phyloP scores from a whole-genome alignment of 495 filamentous ascomycete genomes.

The Penicillium pulvis region DNA sequence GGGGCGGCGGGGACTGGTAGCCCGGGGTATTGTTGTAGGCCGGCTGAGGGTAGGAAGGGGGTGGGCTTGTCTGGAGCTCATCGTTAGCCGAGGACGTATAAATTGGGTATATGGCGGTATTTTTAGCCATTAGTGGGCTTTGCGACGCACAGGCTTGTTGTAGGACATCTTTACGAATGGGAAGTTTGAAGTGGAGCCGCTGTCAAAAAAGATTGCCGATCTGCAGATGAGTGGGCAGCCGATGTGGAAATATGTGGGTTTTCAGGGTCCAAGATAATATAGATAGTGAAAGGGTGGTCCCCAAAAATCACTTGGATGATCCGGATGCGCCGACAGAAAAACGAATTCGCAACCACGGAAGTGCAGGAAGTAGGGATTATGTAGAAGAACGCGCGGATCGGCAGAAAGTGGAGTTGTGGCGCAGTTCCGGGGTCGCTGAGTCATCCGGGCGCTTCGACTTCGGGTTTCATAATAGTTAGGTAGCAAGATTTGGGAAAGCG shows the following conservation, averaged over 20 bases:
- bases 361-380: slow-evolving; percentile 7
- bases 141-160: slow-evolving; percentile 39
- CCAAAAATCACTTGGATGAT: neutral
- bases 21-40: slow-evolving; percentile 26
- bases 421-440: slow-evolving; percentile 21
- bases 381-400: slow-evolving; percentile 21
- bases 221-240: slow-evolving; percentile 1
- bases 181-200: slow-evolving; percentile 8
- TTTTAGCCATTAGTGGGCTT: neutral
- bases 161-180: slow-evolving; percentile 32
- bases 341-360: neutral
- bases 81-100: slow-evolving; percentile 11
- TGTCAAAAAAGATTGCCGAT: slow-evolving; percentile 2
- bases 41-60: slow-evolving; percentile 41
- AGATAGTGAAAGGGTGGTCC: neutral
- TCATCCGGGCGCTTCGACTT: slow-evolving; percentile 5
- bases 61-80: slow-evolving; percentile 35
- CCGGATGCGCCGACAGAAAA: neutral
- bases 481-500: neutral
- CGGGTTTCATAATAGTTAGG: neutral
- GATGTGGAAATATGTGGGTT: slow-evolving; percentile 1
- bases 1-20: slow-evolving; percentile 21
- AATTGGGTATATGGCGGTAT: neutral
- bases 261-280: neutral
- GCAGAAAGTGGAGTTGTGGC: slow-evolving; percentile 20